Evolutionary conservation across 1,284 basidiomycete genomes (phyloP), one percentile per base, ranked within the genome.

Genomic region (Puccinia novopanici): DNA sequence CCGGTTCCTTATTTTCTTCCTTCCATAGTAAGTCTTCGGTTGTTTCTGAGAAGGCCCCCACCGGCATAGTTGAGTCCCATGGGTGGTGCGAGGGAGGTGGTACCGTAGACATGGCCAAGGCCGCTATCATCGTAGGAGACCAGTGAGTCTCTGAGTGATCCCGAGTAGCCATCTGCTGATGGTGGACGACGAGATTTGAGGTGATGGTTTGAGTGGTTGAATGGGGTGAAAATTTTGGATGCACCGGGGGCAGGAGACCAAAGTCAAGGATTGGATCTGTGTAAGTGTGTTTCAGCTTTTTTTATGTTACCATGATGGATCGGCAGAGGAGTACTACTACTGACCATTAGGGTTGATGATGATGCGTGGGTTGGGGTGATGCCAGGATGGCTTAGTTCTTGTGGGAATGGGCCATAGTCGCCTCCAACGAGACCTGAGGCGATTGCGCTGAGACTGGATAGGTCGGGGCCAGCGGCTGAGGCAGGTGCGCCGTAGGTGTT

Each of bases 1-100:
- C 76, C 2, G 76, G 76, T 72, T 79, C 76, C 37, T 79, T 79
- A 19, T 79, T 79, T 34, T 79, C 76, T 34, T 79, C 76, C 45
- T 79, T 79, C 76, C 76, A 79, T 2, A 79, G 45, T 52, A 79
- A 50, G 50, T 79, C 68, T 30, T 79, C 76, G n/a, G 76, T 79
- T 13, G 76, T 79, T 19, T 70, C 76, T 0, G 61, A 65, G 55
- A 71, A 79, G 3, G 71, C 19, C 2, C 2, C 34, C 34, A 22
- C 71, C 71, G 8, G 42, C 15, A 63, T 79, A 79, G 68, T 40
- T 40, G 0, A 72, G n/a, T 3, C 76, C 76, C 24, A 57, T 42
- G 24, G 76, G 67, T 12, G 68, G 67, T 8, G 65, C 48, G 24
- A 57, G 34, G 40, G 65, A 71, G 8, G 37, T 78, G 42, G 37